A percentile compares a stretch with the other conserved stretches of the same genome.
Evolutionary conservation across 1,139 yeast species (phyloP).

Genomic region (Yamadazyma triangularis): DNA sequence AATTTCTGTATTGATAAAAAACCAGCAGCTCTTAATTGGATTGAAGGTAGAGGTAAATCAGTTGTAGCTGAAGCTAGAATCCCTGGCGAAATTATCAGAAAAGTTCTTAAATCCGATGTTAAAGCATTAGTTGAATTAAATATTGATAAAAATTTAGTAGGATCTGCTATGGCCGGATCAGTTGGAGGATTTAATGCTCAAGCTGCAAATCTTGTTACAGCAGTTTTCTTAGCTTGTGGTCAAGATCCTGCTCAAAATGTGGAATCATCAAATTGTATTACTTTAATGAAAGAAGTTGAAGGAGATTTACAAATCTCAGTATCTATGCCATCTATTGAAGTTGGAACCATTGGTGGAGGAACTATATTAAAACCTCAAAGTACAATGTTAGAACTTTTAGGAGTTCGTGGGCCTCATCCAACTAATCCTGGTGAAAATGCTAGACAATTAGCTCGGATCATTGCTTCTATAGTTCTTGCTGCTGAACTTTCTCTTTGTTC

Average conservation of each 20-base stretch:
- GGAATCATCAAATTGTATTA: slow-evolving; percentile 95
- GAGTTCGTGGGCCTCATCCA: slow-evolving; percentile 95
- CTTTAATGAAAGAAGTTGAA: slow-evolving; percentile 64
- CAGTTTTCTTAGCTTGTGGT: slow-evolving; percentile 90
- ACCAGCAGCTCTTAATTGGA: slow-evolving; percentile 98
- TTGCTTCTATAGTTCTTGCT: slow-evolving; percentile 93
- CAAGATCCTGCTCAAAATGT: slow-evolving; percentile 99
- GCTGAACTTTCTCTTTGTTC: slow-evolving; percentile 93
- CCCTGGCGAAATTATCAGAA: slow-evolving; percentile 74
- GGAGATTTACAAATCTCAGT: slow-evolving; percentile 91
- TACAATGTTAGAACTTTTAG: slow-evolving; percentile 90
- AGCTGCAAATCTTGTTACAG: slow-evolving; percentile 94
- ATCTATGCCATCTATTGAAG: slow-evolving; percentile 98
- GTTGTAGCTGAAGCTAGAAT: slow-evolving; percentile 96
- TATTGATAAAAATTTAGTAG: slow-evolving; percentile 82
- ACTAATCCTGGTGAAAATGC: slow-evolving; percentile 94
- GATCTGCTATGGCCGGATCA: slow-evolving; percentile 98
- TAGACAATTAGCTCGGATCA: slow-evolving; percentile 87
- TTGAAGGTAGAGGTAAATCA: slow-evolving; percentile 97
- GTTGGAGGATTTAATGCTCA: slow-evolving; percentile 98
- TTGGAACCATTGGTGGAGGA: slow-evolving; percentile 99
- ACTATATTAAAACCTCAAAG: slow-evolving; percentile 96
- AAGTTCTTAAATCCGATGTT: slow-evolving; percentile 86
- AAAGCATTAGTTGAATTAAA: slow-evolving; percentile 89
- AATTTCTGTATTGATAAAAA: slow-evolving; percentile 97